phyloP scores from a whole-genome alignment of 345 rosid species.

The Sapria himalayana region DNA sequence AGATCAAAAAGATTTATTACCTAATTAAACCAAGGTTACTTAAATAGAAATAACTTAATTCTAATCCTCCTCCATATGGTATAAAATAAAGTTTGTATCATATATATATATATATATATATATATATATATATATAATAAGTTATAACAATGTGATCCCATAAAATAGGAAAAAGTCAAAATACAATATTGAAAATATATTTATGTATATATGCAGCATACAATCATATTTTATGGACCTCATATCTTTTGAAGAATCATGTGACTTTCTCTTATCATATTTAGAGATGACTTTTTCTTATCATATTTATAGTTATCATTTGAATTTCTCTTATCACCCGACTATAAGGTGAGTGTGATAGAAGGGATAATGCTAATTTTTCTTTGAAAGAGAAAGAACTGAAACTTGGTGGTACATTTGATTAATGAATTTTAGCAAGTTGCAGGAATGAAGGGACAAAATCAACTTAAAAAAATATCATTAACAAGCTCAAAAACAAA shows the following conservation, averaged over 20 bases:
- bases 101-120: too few relatives aligned
- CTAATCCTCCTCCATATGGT: too few relatives aligned
- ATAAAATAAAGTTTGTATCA: too few relatives aligned
- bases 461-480: too few relatives aligned
- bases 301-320: too few relatives aligned
- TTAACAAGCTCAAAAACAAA: too few relatives aligned
- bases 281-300: too few relatives aligned
- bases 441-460: background rate
- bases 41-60: too few relatives aligned
- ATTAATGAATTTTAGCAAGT: background rate
- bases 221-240: background rate
- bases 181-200: background rate
- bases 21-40: too few relatives aligned
- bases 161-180: background rate
- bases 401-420: background rate
- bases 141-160: background rate
- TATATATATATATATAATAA: background rate
- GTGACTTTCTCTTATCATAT: background rate
- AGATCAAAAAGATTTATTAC: too few relatives aligned
- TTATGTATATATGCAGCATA: background rate
- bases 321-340: background rate
- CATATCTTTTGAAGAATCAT: background rate
- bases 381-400: background rate
- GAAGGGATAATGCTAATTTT: too few relatives aligned
- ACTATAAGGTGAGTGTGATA: background rate